Evolutionary conservation across 1,139 yeast species (phyloP), one percentile per base, ranked within the genome.

Genomic region (Geotrichum fermentans): DNA sequence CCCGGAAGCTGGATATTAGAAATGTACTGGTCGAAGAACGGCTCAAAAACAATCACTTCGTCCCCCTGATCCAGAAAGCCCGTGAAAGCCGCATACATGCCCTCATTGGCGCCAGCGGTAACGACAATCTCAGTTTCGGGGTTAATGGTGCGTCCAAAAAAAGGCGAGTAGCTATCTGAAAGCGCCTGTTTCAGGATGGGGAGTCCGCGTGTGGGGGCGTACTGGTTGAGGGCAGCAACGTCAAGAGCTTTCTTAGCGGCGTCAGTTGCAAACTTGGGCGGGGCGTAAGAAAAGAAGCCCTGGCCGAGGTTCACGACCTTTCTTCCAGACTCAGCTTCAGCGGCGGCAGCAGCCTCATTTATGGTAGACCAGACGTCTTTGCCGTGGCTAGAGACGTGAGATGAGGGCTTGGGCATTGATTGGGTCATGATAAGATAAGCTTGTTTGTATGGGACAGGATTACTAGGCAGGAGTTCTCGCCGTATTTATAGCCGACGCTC

Each of bases 61-160:
- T 92, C 98, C 16, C 95, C 97, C 1, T 82, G 79, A 45, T 86
- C 78, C 56, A 92, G 70, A 58, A 89, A 83, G 0, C 94, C 98
- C 52, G 89, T 84, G 63, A 90, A 82, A 2, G 85, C 80, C 1
- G 96, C 70, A 52, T 87, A 75, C 74, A 92, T 85, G 36, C 97
- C 98, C 69, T 92, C 97, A 61, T 92, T 92, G 41, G 98, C 98
- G 49, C 98, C 98, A 1, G 97, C 90, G 38, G 97, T 87, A 45
- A 90, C 82, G 52, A 83, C 79, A 40, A 92, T 74, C 60, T 88
- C 83, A 37, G 79, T 74, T 13, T 74, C 69, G 22, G 77, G 76
- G 52, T 72, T 62, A 18, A 88, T 72, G 14, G 71, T 66, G 43
- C 87, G 74, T 3, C 78, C 79, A 57, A 81, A 83, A 43, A 76